phyloP scores from a whole-genome alignment of 495 filamentous ascomycete species.

The Tuber indicum region DNA sequence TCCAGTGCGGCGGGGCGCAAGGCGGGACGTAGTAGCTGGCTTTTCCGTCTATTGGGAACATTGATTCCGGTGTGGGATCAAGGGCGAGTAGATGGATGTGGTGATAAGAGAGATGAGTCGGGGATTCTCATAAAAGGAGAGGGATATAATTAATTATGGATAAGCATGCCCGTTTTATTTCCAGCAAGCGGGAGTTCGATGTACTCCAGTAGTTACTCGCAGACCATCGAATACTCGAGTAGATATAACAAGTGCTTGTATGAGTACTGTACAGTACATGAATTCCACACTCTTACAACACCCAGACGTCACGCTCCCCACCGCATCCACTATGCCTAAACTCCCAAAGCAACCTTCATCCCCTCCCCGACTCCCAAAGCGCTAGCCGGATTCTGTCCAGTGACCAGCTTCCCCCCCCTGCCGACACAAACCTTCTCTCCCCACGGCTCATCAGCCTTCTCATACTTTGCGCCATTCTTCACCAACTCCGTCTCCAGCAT shows the following conservation, averaged over 20 bases:
- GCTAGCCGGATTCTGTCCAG: conserved; percentile 68
- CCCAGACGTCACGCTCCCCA: not conserved
- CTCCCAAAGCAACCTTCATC: conserved; percentile 27
- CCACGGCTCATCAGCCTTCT: conserved; percentile 56
- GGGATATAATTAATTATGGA: no score
- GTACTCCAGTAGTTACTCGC: not conserved
- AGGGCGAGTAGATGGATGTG: not conserved
- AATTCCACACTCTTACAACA: not conserved
- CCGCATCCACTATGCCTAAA: conserved; percentile 7
- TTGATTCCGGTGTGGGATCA: not conserved
- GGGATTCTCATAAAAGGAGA: not conserved
- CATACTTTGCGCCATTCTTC: conserved; percentile 50
- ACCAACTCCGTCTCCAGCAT: conserved; percentile 56
- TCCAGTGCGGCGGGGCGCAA: no score
- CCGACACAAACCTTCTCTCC: conserved; percentile 56
- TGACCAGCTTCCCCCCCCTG: conserved; percentile 57
- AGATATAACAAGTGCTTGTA: no score
- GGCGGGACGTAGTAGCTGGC: not conserved
- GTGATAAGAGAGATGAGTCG: not conserved
- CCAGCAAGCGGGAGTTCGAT: not conserved
- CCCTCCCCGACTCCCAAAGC: conserved; percentile 54
- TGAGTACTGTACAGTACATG: not conserved
- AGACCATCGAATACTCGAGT: not conserved
- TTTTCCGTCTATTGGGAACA: not conserved
- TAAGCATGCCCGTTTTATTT: not conserved